phyloP scores from a whole-genome alignment of 139 green algal species.

The Chlamydomonas sphaeroides region DNA sequence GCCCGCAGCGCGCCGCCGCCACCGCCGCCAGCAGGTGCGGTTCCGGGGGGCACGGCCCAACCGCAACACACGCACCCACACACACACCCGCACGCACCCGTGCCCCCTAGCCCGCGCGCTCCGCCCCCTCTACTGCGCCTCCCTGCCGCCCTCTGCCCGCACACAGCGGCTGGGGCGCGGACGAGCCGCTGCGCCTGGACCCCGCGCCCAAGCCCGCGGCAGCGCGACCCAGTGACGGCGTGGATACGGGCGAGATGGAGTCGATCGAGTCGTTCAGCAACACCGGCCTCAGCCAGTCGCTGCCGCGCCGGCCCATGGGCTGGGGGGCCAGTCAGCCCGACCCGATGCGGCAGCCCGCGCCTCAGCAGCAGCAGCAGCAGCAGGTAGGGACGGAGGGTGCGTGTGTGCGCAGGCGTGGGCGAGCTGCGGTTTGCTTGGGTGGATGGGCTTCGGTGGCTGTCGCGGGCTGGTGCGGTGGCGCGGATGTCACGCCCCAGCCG shows the following conservation, averaged over 20 bases:
- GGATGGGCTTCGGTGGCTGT: not conserved
- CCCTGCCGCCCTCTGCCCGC: too few species aligned
- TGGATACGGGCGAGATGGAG: slow-evolving; percentile 9
- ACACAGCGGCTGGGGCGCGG: slow-evolving; percentile 20
- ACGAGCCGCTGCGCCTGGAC: slow-evolving; percentile 18
- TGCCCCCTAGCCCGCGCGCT: not conserved
- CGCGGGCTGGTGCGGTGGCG: too few species aligned
- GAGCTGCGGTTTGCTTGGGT: too few species aligned
- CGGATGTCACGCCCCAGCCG: not conserved
- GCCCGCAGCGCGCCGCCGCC: not conserved
- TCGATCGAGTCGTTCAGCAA: slow-evolving; percentile 29
- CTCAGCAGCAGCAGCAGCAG: too few species aligned
- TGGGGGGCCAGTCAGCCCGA: too few species aligned
- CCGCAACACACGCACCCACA: not conserved
- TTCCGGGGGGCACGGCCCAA: too few species aligned
- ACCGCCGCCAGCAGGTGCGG: not conserved
- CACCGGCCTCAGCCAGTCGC: slow-evolving; percentile 1
- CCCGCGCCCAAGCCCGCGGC: not conserved
- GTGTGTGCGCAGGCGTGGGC: too few species aligned
- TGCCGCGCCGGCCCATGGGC: slow-evolving; percentile 18
- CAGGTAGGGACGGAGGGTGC: too few species aligned
- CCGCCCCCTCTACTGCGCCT: too few species aligned
- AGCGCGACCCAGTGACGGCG: not conserved
- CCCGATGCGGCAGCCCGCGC: too few species aligned
- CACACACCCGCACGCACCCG: not conserved